phyloP scores from a whole-genome alignment of 2,329 filamentous ascomycete genomes.

The Colletotrichum paranaense region DNA sequence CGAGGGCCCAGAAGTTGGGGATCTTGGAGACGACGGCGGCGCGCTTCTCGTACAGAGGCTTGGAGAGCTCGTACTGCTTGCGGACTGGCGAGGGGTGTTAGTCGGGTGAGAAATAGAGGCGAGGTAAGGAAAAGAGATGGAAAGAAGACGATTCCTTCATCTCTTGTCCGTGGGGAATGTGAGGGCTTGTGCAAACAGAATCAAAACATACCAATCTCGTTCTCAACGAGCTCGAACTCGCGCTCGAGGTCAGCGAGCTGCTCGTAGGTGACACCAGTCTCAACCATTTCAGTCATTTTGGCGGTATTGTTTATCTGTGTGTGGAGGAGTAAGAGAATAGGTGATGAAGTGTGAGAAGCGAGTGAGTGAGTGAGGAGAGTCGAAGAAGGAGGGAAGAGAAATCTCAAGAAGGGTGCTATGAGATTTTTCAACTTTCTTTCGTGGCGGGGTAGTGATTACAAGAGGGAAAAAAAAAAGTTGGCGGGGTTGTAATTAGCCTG shows the following conservation, averaged over 20 bases:
- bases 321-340: background rate
- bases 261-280: conserved; percentile 72
- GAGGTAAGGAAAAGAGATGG: background rate
- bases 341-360: background rate
- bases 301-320: conserved; percentile 13
- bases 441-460: conserved; percentile 21
- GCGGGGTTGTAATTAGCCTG: conserved; percentile 19
- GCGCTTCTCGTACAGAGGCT: conserved; percentile 82
- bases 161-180: too few species aligned
- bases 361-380: background rate
- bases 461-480: background rate
- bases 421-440: conserved; percentile 1
- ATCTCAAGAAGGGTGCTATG: background rate
- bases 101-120: background rate
- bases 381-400: background rate
- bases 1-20: conserved; percentile 93
- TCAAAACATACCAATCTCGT: conserved; percentile 78
- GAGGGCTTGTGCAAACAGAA: background rate
- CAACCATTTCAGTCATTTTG: conserved; percentile 46
- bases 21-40: conserved; percentile 77
- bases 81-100: conserved; percentile 66
- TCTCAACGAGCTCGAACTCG: conserved; percentile 86
- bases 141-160: background rate
- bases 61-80: conserved; percentile 75
- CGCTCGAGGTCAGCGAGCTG: conserved; percentile 83